Evolutionary conservation across 495 filamentous ascomycete genomes (phyloP).

Genomic region (Aspergillus bertholletiae): DNA sequence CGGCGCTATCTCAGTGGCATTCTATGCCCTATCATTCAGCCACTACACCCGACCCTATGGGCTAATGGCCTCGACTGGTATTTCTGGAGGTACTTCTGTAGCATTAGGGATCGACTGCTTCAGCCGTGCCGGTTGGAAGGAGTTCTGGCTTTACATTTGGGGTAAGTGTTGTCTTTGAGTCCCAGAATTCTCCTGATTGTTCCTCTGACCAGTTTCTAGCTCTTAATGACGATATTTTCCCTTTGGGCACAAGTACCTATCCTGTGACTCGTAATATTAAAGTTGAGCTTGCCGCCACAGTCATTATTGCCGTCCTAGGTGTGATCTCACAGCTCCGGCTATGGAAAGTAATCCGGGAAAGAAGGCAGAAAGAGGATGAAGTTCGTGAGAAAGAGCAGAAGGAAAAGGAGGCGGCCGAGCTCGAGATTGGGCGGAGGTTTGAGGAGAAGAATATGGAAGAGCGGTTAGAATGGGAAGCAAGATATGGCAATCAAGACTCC

Average conservation of each 20-base stretch:
- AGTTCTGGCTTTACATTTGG: conserved; percentile 97
- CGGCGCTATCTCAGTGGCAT: conserved; percentile 59
- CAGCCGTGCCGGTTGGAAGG: conserved; percentile 81
- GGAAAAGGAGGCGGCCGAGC: conserved; percentile 66
- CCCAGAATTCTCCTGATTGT: neutral
- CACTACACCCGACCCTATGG: conserved; percentile 74
- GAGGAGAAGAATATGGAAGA: conserved; percentile 67
- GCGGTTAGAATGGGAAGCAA: conserved; percentile 73
- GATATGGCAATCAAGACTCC: conserved; percentile 52
- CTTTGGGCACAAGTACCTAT: conserved; percentile 68
- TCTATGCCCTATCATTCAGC: conserved; percentile 74
- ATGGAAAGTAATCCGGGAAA: conserved; percentile 82
- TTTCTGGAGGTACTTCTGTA: conserved; percentile 73
- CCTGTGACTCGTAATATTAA: conserved; percentile 83
- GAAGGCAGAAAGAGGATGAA: conserved; percentile 58
- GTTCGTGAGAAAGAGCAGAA: conserved; percentile 53
- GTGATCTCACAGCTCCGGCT: conserved; percentile 80
- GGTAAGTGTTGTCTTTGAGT: conserved; percentile 38
- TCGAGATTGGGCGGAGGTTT: conserved; percentile 60
- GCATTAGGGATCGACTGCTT: conserved; percentile 90
- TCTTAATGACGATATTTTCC: conserved; percentile 77
- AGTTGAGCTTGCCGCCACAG: conserved; percentile 76
- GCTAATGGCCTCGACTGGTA: conserved; percentile 71
- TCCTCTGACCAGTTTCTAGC: conserved; percentile 34
- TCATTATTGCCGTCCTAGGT: conserved; percentile 71